Evolutionary conservation across 2,329 filamentous ascomycete species (phyloP).

Genomic region (Furcasterigmium sp.): DNA sequence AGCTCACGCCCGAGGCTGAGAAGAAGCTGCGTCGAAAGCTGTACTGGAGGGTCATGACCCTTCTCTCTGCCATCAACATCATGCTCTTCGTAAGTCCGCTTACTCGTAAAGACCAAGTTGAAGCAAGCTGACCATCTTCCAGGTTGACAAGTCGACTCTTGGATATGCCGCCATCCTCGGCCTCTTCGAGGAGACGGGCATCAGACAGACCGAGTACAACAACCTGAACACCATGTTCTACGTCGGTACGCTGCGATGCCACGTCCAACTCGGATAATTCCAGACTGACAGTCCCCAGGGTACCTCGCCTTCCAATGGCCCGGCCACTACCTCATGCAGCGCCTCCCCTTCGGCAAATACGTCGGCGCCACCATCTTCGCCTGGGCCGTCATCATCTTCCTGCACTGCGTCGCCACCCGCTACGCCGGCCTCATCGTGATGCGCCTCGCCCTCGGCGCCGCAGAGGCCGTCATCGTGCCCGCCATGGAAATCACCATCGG

Average conservation of each 20-base stretch:
- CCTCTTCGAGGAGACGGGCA: slow-evolving; percentile 32
- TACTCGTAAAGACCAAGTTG: neutral
- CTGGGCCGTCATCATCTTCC: slow-evolving; percentile 29
- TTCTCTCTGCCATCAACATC: slow-evolving; percentile 26
- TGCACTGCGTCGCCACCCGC: slow-evolving; percentile 27
- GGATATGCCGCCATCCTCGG: slow-evolving; percentile 34
- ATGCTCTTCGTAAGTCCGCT: slow-evolving; percentile 26
- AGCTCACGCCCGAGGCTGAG: slow-evolving; percentile 24
- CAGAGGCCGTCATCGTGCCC: slow-evolving; percentile 29
- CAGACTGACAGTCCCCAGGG: slow-evolving; percentile 24
- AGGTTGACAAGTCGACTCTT: slow-evolving; percentile 34
- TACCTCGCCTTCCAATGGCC: slow-evolving; percentile 30
- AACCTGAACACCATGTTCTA: slow-evolving; percentile 36
- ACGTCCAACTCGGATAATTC: neutral
- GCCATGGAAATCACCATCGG: slow-evolving; percentile 34
- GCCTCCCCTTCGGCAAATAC: slow-evolving; percentile 29
- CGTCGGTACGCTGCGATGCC: slow-evolving; percentile 30
- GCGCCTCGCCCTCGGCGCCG: slow-evolving; percentile 27
- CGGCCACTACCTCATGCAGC: slow-evolving; percentile 33
- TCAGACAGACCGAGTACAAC: slow-evolving; percentile 29
- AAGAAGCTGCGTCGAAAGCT: slow-evolving; percentile 24
- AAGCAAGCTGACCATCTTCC: neutral
- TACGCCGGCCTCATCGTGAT: slow-evolving; percentile 30
- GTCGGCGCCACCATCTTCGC: slow-evolving; percentile 24
- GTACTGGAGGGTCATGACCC: slow-evolving; percentile 22